Base-by-base conservation (phyloP, 805 yeast species). In the Lipomyces chichibuensis region DNA sequence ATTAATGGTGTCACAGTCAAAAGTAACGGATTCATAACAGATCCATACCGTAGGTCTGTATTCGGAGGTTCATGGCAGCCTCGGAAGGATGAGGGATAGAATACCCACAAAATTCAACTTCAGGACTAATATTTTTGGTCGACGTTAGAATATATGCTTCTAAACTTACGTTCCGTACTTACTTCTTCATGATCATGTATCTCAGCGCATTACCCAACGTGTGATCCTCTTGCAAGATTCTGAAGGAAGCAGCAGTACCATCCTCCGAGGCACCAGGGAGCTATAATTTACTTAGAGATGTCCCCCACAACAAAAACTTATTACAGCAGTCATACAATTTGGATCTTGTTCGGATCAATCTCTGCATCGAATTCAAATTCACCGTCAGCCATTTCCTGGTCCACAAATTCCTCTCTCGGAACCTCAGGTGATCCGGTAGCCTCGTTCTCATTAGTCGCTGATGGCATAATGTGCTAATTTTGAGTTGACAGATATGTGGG, bases 21-120 rank as follows among this genome's bases (percentile, higher is more conserved):
- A 13, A 37, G 39, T 37, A 14, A 11, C 39, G 13, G 2, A 27
- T 56, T 13, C 49, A n/a, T 8, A 43, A n/a, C 39, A 43, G 14
- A 11, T 37, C n/a, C 71, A 1, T 80, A 60, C 89, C 97, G 76
- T 92, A 93, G 0, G 99, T 95, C 81, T 95, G 99, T 70, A 95
- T 92, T 80, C 99, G 87, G 65, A 95, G 78, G 80, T 95, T 92
- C 79, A 95, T 82, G 73, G 90, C 89, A 68, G 91, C 84, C 80
- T 95, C 99, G 46, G 97, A 91, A 23, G 99, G 99, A 79, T 95
- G 99, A 11, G 99, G 99, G 72, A 95, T 95, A 56, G 98, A 92
- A 80, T 95, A 95, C 65, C 99, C 99, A 77, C 98, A 94, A 78
- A 95, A 95, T 77, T 95, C 99, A 32, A 95, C 99, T 72, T 92